Evolutionary conservation across 164 flowering plant species (phyloP), one percentile per base, ranked within the genome.

Genomic region (Piper betle): DNA sequence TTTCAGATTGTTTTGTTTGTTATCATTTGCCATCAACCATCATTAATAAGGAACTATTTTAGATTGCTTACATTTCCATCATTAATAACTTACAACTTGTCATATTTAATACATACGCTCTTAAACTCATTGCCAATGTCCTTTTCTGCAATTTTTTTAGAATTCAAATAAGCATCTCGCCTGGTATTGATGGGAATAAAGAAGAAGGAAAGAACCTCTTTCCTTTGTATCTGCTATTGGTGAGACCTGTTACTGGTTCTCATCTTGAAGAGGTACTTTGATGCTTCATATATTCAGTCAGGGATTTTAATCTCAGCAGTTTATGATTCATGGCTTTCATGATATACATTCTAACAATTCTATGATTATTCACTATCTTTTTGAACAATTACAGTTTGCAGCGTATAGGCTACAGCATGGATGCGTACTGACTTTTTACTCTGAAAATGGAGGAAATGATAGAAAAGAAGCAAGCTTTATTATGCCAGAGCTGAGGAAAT

Each of bases 401-500:
- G 74, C 72, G 46, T 84, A 77, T 74, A 72, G 65, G 63, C 64
- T 75, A 58, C 70, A 46, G 41, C 82, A 83, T 59, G 82, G 71
- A 39, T 79, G 82, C 68, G 54, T 73, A 55, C 62, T 86, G 66
- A 78, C 78, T 46, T 62, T 62, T 59, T 67, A 64, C 60, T 55
- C 60, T 67, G 82, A 74, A 52, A 67, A 63, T 71, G 83, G 75
- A 48, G 78, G 72, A 52, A 72, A 68, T 68, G 72, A 62, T 64
- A 77, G 48, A 64, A 67, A 70, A 57, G 78, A 75, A 70, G 96
- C 84, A 37, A 83, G 61, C 61, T 82, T 88, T 65, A 53, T 78
- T 62, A 84, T 88, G 39, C 96, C 96, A 61, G 93, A 86, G 61
- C 75, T 83, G 41, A 80, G 69, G 62, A 86, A 80, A 66, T 70